These are phyloP conservation scores for Hymenoscyphus infarciens DNA, from an alignment of 2,329 filamentous ascomycete species.

Conservation along the genomic window DNA sequence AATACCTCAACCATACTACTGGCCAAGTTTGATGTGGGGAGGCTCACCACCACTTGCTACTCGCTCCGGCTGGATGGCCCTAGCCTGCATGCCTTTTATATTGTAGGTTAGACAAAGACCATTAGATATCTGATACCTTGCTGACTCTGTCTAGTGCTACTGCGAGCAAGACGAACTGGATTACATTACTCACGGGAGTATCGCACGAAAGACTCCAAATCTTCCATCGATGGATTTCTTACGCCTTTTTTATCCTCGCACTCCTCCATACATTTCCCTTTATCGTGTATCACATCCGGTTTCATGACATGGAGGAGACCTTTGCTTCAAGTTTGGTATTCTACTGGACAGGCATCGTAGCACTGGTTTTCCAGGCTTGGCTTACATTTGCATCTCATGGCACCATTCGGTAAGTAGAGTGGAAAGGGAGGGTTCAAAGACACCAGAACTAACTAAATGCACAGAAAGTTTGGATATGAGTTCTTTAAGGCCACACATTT, in stretches of 20 bases:
- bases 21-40: slow-evolving; percentile 21
- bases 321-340: slow-evolving; percentile 56
- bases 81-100: slow-evolving; percentile 73
- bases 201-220: slow-evolving; percentile 88
- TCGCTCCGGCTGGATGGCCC: slow-evolving; percentile 82
- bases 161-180: slow-evolving; percentile 58
- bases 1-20: slow-evolving; percentile 23
- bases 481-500: slow-evolving; percentile 77
- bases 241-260: slow-evolving; percentile 75
- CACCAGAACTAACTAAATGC: not conserved
- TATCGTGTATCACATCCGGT: slow-evolving; percentile 78
- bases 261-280: slow-evolving; percentile 83
- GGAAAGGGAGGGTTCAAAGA: not conserved
- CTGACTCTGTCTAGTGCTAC: slow-evolving; percentile 72
- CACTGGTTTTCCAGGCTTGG: slow-evolving; percentile 75
- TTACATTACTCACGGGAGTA: slow-evolving; percentile 79
- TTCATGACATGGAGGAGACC: slow-evolving; percentile 69
- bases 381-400: slow-evolving; percentile 71
- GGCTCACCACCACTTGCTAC: slow-evolving; percentile 85
- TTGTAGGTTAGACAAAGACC: not conserved
- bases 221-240: slow-evolving; percentile 83
- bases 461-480: slow-evolving; percentile 66
- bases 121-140: not conserved
- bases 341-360: slow-evolving; percentile 81
- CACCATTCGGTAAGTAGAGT: slow-evolving; percentile 54